Evolutionary conservation across 192 early-diverging fungal genomes (phyloP).

Genomic region (Backusella tuberculispora): DNA sequence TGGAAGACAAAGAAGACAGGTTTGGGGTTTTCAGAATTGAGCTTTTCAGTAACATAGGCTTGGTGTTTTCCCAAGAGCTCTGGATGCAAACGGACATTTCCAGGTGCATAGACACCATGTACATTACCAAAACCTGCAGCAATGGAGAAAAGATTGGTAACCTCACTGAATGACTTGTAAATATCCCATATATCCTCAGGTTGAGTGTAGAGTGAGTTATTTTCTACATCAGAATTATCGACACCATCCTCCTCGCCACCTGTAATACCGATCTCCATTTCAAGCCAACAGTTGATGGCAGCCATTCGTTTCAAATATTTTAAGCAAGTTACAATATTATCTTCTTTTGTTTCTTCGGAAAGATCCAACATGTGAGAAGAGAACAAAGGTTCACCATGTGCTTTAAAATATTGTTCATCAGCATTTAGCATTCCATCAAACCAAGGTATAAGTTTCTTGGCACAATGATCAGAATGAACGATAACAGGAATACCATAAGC

Average conservation of each 20-base stretch:
- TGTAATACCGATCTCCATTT: slow-evolving; percentile 94
- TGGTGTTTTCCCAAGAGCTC: slow-evolving; percentile 93
- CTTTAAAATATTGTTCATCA: slow-evolving; percentile 92
- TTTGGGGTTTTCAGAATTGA: slow-evolving; percentile 58
- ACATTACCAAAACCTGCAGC: slow-evolving; percentile 62
- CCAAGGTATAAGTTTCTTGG: slow-evolving; percentile 95
- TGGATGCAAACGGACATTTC: slow-evolving; percentile 92
- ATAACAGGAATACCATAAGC: slow-evolving; percentile 58
- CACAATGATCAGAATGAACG: slow-evolving; percentile 96
- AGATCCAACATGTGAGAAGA: slow-evolving; percentile 98
- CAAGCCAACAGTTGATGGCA: slow-evolving; percentile 81
- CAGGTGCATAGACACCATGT: slow-evolving; percentile 87
- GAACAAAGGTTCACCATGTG: slow-evolving; percentile 93
- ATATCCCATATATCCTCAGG: slow-evolving; percentile 96
- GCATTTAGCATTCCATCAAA: slow-evolving; percentile 91
- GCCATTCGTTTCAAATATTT: slow-evolving; percentile 93
- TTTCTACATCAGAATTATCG: slow-evolving; percentile 91
- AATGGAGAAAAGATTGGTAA: slow-evolving; percentile 92
- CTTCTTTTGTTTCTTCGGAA: slow-evolving; percentile 91
- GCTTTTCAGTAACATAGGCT: slow-evolving; percentile 73
- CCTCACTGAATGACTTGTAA: slow-evolving; percentile 82
- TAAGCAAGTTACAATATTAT: slow-evolving; percentile 88
- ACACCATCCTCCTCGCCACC: slow-evolving; percentile 99
- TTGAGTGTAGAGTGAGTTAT: slow-evolving; percentile 89
- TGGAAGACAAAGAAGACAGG: slow-evolving; percentile 98